A percentile compares a stretch with the other conserved stretches of the same genome.
Conservation (phyloP, 345 rosid species). For the Passiflora organensis region DNA sequence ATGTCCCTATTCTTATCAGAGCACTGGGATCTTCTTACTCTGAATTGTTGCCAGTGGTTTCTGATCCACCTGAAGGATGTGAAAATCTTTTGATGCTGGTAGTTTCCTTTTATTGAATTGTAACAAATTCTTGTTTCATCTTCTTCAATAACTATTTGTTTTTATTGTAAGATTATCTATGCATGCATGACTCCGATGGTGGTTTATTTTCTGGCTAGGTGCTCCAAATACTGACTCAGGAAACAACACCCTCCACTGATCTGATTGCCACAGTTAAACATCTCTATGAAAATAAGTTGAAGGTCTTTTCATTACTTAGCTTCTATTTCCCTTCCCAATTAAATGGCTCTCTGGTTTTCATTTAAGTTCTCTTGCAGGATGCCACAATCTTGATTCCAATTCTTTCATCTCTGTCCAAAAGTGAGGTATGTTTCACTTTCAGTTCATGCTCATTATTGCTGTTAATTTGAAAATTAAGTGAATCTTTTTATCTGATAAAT, state of each 20-base stretch:
- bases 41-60: slow-evolving; percentile 71
- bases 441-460: too few relatives aligned
- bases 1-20: slow-evolving; percentile 75
- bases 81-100: slow-evolving; percentile 91
- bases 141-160: slow-evolving; percentile 2
- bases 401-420: slow-evolving; percentile 84
- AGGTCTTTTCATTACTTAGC: slow-evolving; percentile 43
- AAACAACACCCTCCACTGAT: slow-evolving; percentile 61
- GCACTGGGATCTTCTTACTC: slow-evolving; percentile 76
- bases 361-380: slow-evolving; percentile 58
- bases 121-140: slow-evolving; percentile 10
- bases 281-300: slow-evolving; percentile 85
- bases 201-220: slow-evolving; percentile 45
- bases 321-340: slow-evolving; percentile 9
- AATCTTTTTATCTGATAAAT: too few relatives aligned
- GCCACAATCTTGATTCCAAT: slow-evolving; percentile 90
- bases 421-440: slow-evolving; percentile 52
- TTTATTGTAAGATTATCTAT: slow-evolving; percentile 8
- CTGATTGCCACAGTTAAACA: slow-evolving; percentile 84
- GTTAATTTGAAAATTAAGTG: too few relatives aligned
- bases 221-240: slow-evolving; percentile 89
- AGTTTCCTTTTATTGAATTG: slow-evolving; percentile 17
- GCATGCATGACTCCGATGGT: slow-evolving; percentile 23
- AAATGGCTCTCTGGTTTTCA: slow-evolving; percentile 11
- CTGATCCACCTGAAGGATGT: slow-evolving; percentile 97